Evolutionary conservation across 1,284 basidiomycete genomes (phyloP).

Genomic region (Cerrena zonata): DNA sequence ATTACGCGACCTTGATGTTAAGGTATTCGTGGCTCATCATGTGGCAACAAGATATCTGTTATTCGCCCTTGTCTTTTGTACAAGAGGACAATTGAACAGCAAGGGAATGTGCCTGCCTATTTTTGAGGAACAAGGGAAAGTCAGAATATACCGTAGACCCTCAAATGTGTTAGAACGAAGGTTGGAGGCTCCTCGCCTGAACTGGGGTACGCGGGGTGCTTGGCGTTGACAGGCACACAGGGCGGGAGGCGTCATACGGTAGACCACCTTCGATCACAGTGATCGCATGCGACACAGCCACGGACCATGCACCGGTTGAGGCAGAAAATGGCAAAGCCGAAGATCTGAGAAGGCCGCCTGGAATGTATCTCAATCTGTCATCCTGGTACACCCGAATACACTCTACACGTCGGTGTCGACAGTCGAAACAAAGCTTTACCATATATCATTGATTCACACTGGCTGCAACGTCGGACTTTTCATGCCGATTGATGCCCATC

Average conservation of each 20-base stretch:
- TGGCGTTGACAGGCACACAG: slow-evolving; percentile 3
- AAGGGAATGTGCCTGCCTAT: too few relatives aligned
- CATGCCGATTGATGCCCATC: too few relatives aligned
- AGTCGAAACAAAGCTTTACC: too few relatives aligned
- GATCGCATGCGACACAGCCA: background rate
- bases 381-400: too few relatives aligned
- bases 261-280: background rate
- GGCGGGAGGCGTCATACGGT: background rate
- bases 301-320: background rate
- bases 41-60: background rate
- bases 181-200: background rate
- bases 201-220: background rate
- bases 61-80: background rate
- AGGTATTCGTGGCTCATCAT: background rate
- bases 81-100: background rate
- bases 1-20: background rate
- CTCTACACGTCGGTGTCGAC: too few relatives aligned
- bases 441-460: too few relatives aligned
- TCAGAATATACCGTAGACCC: too few relatives aligned
- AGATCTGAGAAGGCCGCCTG: too few relatives aligned
- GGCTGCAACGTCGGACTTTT: too few relatives aligned
- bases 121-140: too few relatives aligned
- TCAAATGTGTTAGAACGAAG: too few relatives aligned
- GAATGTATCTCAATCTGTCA: too few relatives aligned
- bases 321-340: background rate